phyloP scores from a whole-genome alignment of 352 stramenopile species.

The Hyaloperonospora arabidopsidis region DNA sequence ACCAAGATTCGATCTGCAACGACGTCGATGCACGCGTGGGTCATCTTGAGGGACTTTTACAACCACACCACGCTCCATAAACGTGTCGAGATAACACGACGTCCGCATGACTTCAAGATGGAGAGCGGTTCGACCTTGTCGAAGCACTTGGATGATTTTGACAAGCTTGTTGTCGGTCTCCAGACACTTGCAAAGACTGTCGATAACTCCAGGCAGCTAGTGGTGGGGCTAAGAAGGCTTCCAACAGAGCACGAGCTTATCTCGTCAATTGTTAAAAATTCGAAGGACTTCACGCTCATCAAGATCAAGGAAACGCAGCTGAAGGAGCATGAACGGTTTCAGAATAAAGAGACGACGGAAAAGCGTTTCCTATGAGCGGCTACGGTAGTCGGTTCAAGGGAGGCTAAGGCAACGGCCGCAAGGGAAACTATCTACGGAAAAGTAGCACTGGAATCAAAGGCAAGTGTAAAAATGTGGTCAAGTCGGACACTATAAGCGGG shows the following conservation, averaged over 20 bases:
- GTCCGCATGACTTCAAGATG: neutral
- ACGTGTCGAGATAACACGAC: neutral
- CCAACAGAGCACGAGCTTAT: slow-evolving; percentile 22
- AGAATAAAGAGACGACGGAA: slow-evolving; percentile 9
- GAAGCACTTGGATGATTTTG: slow-evolving; percentile 20
- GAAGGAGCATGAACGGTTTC: slow-evolving; percentile 16
- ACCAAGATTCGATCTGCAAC: neutral
- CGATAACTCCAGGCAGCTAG: slow-evolving; percentile 21
- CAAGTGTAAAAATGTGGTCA: slow-evolving; percentile 12
- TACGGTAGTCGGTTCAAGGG: neutral
- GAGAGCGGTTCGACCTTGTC: neutral
- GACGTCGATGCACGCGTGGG: neutral
- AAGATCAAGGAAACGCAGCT: slow-evolving; percentile 24
- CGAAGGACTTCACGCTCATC: slow-evolving; percentile 9
- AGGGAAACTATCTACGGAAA: neutral
- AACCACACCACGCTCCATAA: neutral
- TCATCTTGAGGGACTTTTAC: neutral
- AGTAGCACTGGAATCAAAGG: slow-evolving; percentile 1
- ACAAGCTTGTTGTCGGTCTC: slow-evolving; percentile 24
- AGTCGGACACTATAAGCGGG: neutral
- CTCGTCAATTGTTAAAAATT: slow-evolving; percentile 17
- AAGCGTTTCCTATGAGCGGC: neutral
- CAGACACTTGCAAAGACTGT: slow-evolving; percentile 19
- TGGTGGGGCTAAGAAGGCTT: slow-evolving; percentile 26
- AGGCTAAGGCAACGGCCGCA: neutral